Evolutionary conservation across 2,329 filamentous ascomycete genomes (phyloP).

Genomic region (Polytolypa hystricis): DNA sequence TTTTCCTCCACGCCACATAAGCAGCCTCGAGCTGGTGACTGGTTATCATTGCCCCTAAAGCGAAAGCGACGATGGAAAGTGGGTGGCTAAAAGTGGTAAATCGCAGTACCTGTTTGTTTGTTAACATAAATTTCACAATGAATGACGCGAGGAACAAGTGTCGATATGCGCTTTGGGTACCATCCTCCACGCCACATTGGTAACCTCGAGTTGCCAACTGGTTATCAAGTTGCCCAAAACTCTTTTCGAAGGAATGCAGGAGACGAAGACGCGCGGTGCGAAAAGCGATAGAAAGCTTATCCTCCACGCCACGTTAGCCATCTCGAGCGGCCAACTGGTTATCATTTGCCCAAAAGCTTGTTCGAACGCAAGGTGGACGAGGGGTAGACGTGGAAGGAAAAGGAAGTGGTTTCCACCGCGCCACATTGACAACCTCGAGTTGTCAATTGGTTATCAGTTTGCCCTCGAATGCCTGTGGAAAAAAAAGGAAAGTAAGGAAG

Average conservation of each 20-base stretch:
- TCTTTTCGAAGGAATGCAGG: background rate
- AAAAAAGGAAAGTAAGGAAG: background rate
- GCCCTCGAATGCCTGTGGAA: no score
- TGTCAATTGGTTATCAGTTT: constrained; percentile 3
- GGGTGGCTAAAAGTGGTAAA: no score
- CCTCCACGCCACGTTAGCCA: constrained; percentile 7
- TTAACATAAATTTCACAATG: no score
- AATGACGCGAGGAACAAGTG: no score
- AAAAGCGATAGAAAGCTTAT: background rate
- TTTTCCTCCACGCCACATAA: constrained; percentile 7
- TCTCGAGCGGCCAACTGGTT: constrained; percentile 5
- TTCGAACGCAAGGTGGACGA: no score
- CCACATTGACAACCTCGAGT: constrained; percentile 7
- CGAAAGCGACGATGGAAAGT: background rate
- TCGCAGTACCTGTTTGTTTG: no score
- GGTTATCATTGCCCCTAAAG: background rate
- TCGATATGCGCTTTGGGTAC: no score
- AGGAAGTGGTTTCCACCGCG: no score
- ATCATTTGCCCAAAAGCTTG: background rate
- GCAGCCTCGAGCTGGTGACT: constrained; percentile 4
- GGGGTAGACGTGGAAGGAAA: background rate
- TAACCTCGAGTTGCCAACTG: background rate
- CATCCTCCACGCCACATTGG: background rate
- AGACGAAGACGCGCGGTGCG: background rate
- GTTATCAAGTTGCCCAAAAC: background rate